phyloP scores from a whole-genome alignment of 805 yeast genomes.

The Pichia nanzhaoensis region DNA sequence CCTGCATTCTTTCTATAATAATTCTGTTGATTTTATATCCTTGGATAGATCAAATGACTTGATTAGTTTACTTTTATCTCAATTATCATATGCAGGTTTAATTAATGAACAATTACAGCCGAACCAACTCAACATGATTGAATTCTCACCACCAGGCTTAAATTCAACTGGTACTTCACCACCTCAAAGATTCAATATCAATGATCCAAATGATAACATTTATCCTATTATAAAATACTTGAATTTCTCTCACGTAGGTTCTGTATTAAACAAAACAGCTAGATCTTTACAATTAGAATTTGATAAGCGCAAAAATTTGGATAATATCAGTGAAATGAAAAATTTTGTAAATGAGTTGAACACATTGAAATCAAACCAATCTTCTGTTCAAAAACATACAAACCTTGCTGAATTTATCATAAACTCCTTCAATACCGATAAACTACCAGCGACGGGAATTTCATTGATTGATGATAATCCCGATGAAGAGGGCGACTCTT shows the following conservation, averaged over 20 bases:
- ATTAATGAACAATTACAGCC: slow-evolving; percentile 62
- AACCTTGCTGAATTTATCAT: slow-evolving; percentile 58
- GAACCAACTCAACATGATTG: not conserved
- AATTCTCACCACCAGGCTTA: not conserved
- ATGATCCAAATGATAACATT: slow-evolving; percentile 39
- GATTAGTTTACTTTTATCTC: slow-evolving; percentile 64
- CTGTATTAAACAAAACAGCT: slow-evolving; percentile 62
- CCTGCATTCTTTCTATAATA: slow-evolving; percentile 29
- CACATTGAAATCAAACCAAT: slow-evolving; percentile 59
- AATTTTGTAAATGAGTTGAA: slow-evolving; percentile 65
- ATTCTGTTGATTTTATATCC: slow-evolving; percentile 64
- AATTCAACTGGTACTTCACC: too few relatives aligned
- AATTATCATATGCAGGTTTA: slow-evolving; percentile 76
- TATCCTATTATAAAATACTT: slow-evolving; percentile 48
- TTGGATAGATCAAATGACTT: slow-evolving; percentile 75
- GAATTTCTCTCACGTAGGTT: slow-evolving; percentile 78
- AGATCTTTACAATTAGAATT: slow-evolving; percentile 62
- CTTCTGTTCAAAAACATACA: slow-evolving; percentile 65
- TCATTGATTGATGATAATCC: slow-evolving; percentile 13
- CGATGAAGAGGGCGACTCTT: slow-evolving; percentile 10
- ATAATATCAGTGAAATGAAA: slow-evolving; percentile 59
- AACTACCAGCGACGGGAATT: slow-evolving; percentile 16
- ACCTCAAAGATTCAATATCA: slow-evolving; percentile 18
- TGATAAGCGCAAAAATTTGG: slow-evolving; percentile 50
- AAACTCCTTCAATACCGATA: slow-evolving; percentile 29